Evolutionary conservation across 2,329 filamentous ascomycete species (phyloP), one percentile per base, ranked within the genome.

Genomic region (Penicillium hordei): DNA sequence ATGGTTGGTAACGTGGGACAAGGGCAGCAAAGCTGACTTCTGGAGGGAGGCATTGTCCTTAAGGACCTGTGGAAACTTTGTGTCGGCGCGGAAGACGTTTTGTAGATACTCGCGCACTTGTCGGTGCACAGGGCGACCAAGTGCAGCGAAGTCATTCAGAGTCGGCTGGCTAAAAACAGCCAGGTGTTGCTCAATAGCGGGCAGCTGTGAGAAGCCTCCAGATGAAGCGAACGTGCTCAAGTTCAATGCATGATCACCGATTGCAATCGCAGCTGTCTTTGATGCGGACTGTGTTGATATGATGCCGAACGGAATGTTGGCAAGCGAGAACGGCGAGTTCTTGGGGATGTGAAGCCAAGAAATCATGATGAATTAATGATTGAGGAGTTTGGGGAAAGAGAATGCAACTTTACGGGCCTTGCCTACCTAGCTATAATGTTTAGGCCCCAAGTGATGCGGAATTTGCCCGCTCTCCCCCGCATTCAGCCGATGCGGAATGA

Each of bases 291-390:
- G 73, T 3, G 80, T 62, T 0, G 88, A 88, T 70, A 94, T 90
- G 77, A 94, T 86, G 68, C 90, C 90, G 69, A 93, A 93, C 1
- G 90, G 90, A 53, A 94, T 88, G 71, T 94, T 94, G 68, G 87
- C 85, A 51, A 93, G 78, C 9, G 89, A 90, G 75, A 92, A 92
- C 68, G 86, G 85, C 56, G 83, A 87, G 56, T 79, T 77, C 52
- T 79, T 77, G 46, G 85, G 82, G 58, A 88, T 85, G 49, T 74
- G 74, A 55, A 88, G 78, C 85, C 85, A 88, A 53, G 83, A 86
- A 65, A 74, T 68, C 71, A 77, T 76, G 39, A 52, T 70, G 50
- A 64, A 63, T 69, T 10, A 23, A 69, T 68, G 23, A 46, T n/a
- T 9, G 66, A 46, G 5, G 25, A 27, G 38, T 45, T 39, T 48